Evolutionary conservation across 2,329 filamentous ascomycete genomes (phyloP).

Genomic region (Colletotrichum orchidophilum): DNA sequence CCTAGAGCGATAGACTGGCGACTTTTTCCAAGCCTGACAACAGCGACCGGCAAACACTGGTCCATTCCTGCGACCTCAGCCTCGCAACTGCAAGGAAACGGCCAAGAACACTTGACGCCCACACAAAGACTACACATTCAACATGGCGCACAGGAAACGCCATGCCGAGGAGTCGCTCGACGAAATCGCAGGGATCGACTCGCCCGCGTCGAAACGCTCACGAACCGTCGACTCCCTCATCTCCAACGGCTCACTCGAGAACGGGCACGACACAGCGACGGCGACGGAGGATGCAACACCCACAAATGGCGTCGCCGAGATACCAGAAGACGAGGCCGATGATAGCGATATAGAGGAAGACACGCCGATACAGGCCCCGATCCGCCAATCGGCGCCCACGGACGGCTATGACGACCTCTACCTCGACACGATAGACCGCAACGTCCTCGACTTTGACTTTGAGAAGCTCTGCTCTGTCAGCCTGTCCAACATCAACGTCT

Average conservation of each 20-base stretch:
- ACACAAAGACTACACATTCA: background rate
- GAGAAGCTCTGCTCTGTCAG: slow-evolving; percentile 98
- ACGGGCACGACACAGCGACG: slow-evolving; percentile 38
- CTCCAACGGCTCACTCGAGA: slow-evolving; percentile 46
- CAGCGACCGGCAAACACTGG: background rate
- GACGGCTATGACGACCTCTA: slow-evolving; percentile 96
- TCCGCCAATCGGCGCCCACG: slow-evolving; percentile 79
- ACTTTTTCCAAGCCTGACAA: slow-evolving; percentile 25
- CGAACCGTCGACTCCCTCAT: slow-evolving; percentile 54
- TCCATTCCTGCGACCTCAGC: background rate
- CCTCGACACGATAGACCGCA: slow-evolving; percentile 94
- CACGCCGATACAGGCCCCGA: slow-evolving; percentile 52
- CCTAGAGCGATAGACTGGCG: slow-evolving; percentile 8
- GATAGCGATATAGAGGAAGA: slow-evolving; percentile 54
- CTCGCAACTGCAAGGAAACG: background rate
- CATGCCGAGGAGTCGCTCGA: slow-evolving; percentile 69
- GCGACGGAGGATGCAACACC: slow-evolving; percentile 26
- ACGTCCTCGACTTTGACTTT: slow-evolving; percentile 96
- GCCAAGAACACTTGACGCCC: background rate
- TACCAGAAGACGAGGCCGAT: slow-evolving; percentile 42
- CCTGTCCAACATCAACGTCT: slow-evolving; percentile 97
- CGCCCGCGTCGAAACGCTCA: slow-evolving; percentile 68
- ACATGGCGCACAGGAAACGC: slow-evolving; percentile 54
- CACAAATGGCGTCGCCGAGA: slow-evolving; percentile 35
- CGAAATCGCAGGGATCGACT: slow-evolving; percentile 62